These are phyloP conservation scores for Quercus gilva DNA, from an alignment of 306 rosid genomes.

Conservation along the genomic window DNA sequence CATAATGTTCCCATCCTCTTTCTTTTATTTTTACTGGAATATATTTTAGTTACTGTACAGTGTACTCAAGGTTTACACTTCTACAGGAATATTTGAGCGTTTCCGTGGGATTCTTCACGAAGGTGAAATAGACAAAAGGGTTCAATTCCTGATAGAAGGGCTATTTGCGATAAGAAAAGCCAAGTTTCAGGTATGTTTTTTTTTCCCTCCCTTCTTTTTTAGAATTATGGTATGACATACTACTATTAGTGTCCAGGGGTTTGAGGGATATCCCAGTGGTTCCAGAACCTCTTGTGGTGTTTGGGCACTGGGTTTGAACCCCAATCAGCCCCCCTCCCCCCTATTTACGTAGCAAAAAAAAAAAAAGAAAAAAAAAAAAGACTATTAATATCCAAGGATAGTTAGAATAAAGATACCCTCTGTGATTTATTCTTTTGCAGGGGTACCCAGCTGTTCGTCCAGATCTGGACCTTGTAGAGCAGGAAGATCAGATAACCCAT, in stretches of 20 bases:
- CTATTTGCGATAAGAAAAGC: conserved; percentile 89
- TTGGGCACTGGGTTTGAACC: no score
- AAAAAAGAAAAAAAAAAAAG: no score
- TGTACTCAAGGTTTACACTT: neutral
- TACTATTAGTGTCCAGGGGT: neutral
- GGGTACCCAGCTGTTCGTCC: conserved; percentile 68
- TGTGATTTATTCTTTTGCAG: conserved; percentile 25
- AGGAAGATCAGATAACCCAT: conserved; percentile 60
- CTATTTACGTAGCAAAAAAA: no score
- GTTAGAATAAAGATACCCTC: neutral
- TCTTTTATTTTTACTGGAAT: neutral
- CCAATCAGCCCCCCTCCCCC: no score
- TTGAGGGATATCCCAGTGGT: no score
- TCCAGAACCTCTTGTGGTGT: no score
- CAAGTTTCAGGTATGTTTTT: conserved; percentile 68
- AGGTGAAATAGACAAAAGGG: conserved; percentile 94
- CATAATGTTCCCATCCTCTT: neutral
- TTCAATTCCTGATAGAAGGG: conserved; percentile 87
- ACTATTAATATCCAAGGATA: neutral
- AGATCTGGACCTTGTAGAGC: conserved; percentile 57
- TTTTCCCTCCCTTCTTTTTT: neutral
- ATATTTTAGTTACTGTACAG: neutral
- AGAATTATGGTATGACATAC: neutral
- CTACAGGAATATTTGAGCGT: conserved; percentile 90
- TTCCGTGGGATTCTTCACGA: conserved; percentile 97